phyloP scores from a whole-genome alignment of 441 rosid species.

The Populus hybrid region DNA sequence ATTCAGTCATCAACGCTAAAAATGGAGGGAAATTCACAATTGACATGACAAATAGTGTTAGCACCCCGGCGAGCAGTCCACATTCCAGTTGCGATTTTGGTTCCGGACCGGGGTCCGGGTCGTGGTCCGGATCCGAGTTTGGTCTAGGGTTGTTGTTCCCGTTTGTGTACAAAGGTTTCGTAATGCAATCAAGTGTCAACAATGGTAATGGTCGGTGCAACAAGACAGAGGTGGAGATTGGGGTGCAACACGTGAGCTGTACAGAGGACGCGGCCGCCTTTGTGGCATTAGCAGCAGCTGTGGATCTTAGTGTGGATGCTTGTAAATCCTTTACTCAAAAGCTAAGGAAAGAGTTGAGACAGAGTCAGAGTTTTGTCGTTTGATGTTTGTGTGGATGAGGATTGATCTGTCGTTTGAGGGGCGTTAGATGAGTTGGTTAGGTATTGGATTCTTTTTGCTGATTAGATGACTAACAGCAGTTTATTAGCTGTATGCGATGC shows the following conservation, averaged over 20 bases:
- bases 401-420: slow-evolving; percentile 39
- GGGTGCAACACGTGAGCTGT: slow-evolving; percentile 87
- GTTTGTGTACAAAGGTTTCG: slow-evolving; percentile 52
- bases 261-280: slow-evolving; percentile 94
- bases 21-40: slow-evolving; percentile 71
- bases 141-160: slow-evolving; percentile 32
- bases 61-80: slow-evolving; percentile 61
- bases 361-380: slow-evolving; percentile 54
- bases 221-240: slow-evolving; percentile 79
- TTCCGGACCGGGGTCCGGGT: slow-evolving; percentile 55
- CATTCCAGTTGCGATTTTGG: slow-evolving; percentile 81
- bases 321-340: slow-evolving; percentile 68
- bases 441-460: slow-evolving; percentile 29
- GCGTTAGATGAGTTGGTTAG: slow-evolving; percentile 29
- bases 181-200: slow-evolving; percentile 81
- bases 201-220: slow-evolving; percentile 52
- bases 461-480: slow-evolving; percentile 31
- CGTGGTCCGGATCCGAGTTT: slow-evolving; percentile 67
- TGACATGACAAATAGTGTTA: slow-evolving; percentile 50
- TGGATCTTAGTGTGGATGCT: slow-evolving; percentile 92
- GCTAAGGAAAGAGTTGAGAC: slow-evolving; percentile 83
- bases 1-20: slow-evolving; percentile 52
- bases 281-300: slow-evolving; percentile 85
- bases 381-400: slow-evolving; percentile 19
- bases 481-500: slow-evolving; percentile 41